Conservation (phyloP, 2,329 filamentous ascomycete genomes). For the Pseudocercospora vitis region DNA sequence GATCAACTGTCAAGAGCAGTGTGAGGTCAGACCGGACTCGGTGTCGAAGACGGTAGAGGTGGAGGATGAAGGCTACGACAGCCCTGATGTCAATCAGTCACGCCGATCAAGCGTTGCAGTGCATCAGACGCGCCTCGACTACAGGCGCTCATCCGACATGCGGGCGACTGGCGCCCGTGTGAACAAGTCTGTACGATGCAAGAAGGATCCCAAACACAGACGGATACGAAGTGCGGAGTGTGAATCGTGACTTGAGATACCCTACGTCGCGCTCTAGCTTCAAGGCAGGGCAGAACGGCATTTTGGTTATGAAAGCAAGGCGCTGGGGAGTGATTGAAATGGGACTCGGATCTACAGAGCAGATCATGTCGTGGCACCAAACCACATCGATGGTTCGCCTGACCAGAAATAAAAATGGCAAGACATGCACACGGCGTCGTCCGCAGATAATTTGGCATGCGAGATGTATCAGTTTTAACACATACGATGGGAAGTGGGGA, state of each 20-base stretch:
- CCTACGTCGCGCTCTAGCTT: not conserved
- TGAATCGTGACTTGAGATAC: conserved; percentile 13
- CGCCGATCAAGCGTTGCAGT: conserved; percentile 26
- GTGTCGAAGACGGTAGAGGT: not conserved
- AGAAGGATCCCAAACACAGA: conserved; percentile 24
- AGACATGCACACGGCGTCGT: too few relatives aligned
- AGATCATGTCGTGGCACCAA: not conserved
- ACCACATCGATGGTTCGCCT: too few relatives aligned
- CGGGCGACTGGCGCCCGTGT: conserved; percentile 30
- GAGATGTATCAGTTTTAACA: too few relatives aligned
- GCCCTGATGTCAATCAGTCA: conserved; percentile 23
- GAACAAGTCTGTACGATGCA: conserved; percentile 29
- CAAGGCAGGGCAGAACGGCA: not conserved
- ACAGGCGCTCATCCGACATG: conserved; percentile 28
- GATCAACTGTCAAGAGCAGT: conserved; percentile 45
- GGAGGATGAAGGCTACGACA: conserved; percentile 35
- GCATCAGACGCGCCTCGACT: conserved; percentile 19
- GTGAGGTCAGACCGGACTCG: conserved; percentile 29
- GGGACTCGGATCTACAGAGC: not conserved
- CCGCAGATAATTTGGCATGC: not conserved
- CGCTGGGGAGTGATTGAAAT: conserved; percentile 12
- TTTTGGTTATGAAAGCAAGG: conserved; percentile 19
- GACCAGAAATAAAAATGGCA: too few relatives aligned
- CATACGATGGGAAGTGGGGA: too few relatives aligned
- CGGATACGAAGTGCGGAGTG: conserved; percentile 25